Base-by-base conservation (phyloP, 768 basidiomycete species). In the Hortiboletus flavorubellus region DNA sequence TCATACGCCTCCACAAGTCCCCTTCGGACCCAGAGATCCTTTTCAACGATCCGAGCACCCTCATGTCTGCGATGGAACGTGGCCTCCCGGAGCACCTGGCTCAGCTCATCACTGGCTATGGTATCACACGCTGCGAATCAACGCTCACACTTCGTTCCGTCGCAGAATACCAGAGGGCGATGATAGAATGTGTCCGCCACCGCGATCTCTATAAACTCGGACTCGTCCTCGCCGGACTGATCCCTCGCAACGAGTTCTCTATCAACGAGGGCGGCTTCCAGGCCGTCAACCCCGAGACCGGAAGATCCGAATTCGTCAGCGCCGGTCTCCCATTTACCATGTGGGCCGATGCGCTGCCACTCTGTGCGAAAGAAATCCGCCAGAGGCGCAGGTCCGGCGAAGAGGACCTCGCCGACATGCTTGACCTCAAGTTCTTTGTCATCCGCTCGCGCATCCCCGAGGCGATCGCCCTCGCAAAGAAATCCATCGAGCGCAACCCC, bases 341-440 rank as follows among this genome's bases (percentile, higher is more conserved):
- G 69, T 89, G 80, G 79, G 61, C 71, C 8, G 85, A 87, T 58
- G 71, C 84, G 0, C 69, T 88, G 6, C 84, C 86, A 5, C 69
- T 75, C 18, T 84, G 84, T 61, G 84, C 85, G 9, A 73, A 73
- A 29, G 84, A 79, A 29, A 78, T 87, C 38, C 78, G 83, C 9
- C 70, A 64, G 35, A 72, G 68, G 51, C 75, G 73, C n/a, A 68
- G 66, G 12, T 63, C 75, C 0, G 60, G 61, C 6, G 80, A 85
- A 51, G 65, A 53, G 21, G 83, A 86, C 64, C 59, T 74, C 14
- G 86, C 85, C 0, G 84, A 87, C 63, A 81, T 87, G 57, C 66
- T 88, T 31, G 84, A 87, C 33, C 79, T 85, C 71, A 86, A 87
- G 63, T 82, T 68, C 63, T 59, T 65, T 50, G 78, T 86, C 64